Percentiles rank a stretch among this genome's conserved stretches.
phyloP scores from a whole-genome alignment of 306 rosid species.

The Benincasa hispida region DNA sequence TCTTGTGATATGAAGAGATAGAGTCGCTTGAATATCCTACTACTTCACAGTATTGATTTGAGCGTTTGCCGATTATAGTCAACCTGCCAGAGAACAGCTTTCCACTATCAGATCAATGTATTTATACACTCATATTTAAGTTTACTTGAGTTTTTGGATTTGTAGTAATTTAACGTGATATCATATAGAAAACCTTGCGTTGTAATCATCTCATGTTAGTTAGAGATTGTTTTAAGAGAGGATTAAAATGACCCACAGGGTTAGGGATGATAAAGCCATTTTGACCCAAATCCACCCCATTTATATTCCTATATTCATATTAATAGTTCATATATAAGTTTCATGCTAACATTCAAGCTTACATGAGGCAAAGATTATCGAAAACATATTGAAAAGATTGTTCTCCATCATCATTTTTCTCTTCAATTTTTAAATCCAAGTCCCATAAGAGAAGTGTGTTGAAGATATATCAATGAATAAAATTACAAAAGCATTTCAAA shows the following conservation, averaged over 20 bases:
- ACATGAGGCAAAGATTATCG: not conserved
- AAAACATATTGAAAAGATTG: not conserved
- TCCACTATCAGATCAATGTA: not conserved
- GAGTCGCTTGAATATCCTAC: slow-evolving; percentile 24
- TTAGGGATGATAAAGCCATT: not conserved
- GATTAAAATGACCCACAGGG: not conserved
- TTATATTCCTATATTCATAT: not conserved
- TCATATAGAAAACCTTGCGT: not conserved
- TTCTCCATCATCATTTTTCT: too few species aligned
- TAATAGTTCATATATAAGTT: too few species aligned
- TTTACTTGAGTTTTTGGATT: not conserved
- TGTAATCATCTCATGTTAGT: not conserved
- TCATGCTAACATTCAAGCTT: not conserved
- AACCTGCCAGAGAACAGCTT: slow-evolving; percentile 29
- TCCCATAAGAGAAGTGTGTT: too few species aligned
- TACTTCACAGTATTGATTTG: slow-evolving; percentile 18
- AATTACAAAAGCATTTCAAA: too few species aligned
- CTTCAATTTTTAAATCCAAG: too few species aligned
- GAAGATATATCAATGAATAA: too few species aligned
- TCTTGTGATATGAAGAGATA: slow-evolving; percentile 41
- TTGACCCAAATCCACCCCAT: not conserved
- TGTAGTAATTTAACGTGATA: not conserved
- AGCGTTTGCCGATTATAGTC: slow-evolving; percentile 42
- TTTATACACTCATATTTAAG: not conserved
- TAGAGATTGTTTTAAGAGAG: not conserved